phyloP scores from a whole-genome alignment of 2,329 filamentous ascomycete genomes.

The Pseudonectria buxi region DNA sequence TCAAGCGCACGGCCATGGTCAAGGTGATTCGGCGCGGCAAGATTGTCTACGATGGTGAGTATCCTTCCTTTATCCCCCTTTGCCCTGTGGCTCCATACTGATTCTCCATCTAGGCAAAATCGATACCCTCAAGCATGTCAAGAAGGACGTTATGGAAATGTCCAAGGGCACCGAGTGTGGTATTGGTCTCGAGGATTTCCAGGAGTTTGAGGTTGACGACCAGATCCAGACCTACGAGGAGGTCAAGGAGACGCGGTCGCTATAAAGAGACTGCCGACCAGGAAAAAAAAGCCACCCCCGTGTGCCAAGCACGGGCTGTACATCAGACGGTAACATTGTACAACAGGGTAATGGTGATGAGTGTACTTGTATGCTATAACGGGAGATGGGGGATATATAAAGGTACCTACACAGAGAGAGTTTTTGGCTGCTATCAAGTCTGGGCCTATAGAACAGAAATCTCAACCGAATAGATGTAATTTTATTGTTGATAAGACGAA shows the following conservation, averaged over 20 bases:
- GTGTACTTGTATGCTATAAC: conserved; percentile 6
- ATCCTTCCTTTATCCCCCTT: conserved; percentile 1
- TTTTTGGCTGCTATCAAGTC: neutral
- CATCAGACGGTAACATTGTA: conserved; percentile 1
- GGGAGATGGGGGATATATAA: conserved; percentile 8
- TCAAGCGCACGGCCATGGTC: conserved; percentile 58
- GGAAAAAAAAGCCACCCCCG: conserved; percentile 2
- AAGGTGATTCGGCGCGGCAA: conserved; percentile 66
- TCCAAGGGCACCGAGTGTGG: conserved; percentile 92
- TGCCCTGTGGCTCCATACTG: conserved; percentile 6
- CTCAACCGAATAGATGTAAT: too few relatives aligned
- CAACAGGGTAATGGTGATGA: neutral
- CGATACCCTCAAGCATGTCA: conserved; percentile 78
- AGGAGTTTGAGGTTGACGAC: conserved; percentile 73
- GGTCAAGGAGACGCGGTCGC: conserved; percentile 58
- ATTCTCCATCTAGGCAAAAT: conserved; percentile 55
- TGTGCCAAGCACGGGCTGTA: conserved; percentile 12
- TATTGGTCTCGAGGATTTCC: conserved; percentile 74
- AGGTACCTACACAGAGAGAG: conserved; percentile 4
- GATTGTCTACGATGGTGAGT: conserved; percentile 75
- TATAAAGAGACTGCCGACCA: conserved; percentile 35
- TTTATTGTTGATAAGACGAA: too few relatives aligned
- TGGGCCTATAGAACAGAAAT: too few relatives aligned
- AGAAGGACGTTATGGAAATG: conserved; percentile 87
- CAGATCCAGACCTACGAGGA: conserved; percentile 84